Evolutionary conservation across 352 stramenopile species (phyloP).

Genomic region (Globisporangium uncinulatum): DNA sequence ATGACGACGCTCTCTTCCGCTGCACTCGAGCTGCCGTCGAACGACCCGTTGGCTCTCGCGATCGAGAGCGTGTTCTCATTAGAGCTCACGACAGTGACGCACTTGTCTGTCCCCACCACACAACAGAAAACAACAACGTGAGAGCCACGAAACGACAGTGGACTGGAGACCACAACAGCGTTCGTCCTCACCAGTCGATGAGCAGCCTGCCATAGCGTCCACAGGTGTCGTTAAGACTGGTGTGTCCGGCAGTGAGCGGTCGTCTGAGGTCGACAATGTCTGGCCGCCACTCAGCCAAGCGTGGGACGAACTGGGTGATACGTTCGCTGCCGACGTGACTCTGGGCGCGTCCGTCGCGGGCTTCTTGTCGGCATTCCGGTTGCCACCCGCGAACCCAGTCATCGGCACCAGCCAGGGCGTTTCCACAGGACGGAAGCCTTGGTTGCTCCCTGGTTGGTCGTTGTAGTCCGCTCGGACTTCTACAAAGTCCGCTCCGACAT

Average conservation of each 20-base stretch:
- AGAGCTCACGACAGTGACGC: slow-evolving; percentile 9
- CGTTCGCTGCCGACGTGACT: too few relatives aligned
- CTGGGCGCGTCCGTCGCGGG: too few relatives aligned
- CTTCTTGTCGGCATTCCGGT: too few relatives aligned
- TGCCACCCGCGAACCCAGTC: too few relatives aligned
- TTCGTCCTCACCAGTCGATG: neutral
- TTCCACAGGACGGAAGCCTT: too few relatives aligned
- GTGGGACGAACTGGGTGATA: too few relatives aligned
- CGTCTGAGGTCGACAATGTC: neutral
- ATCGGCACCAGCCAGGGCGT: too few relatives aligned
- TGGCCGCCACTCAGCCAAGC: too few relatives aligned
- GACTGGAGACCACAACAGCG: neutral
- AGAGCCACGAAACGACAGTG: neutral
- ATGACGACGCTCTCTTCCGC: slow-evolving; percentile 8
- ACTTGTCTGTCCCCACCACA: neutral
- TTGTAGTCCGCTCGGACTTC: too few relatives aligned
- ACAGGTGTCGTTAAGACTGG: neutral
- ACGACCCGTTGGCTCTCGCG: neutral
- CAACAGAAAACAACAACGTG: neutral
- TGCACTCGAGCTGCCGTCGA: slow-evolving; percentile 7
- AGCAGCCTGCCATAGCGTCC: slow-evolving; percentile 1
- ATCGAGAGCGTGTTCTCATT: slow-evolving; percentile 8
- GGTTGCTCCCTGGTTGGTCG: too few relatives aligned
- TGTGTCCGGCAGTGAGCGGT: neutral
- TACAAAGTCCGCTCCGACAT: neutral